A percentile compares a stretch with the other conserved stretches of the same genome.
These are phyloP conservation scores for Cajanus cajan DNA, from an alignment of 306 rosid genomes.

Conservation along the genomic window DNA sequence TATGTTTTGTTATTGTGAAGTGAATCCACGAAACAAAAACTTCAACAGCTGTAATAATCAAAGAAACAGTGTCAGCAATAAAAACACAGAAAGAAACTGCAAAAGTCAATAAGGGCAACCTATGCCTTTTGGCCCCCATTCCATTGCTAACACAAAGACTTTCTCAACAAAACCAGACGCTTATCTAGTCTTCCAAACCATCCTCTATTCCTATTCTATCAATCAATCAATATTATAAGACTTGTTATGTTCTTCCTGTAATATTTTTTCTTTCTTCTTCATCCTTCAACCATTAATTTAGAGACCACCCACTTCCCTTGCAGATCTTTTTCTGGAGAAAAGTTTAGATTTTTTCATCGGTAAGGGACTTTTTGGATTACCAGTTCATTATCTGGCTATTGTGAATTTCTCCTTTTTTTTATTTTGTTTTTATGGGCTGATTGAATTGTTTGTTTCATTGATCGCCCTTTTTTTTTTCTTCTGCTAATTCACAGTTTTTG, in stretches of 20 bases:
- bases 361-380: constrained; percentile 35
- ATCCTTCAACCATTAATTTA: neutral
- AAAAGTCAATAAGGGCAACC: constrained; percentile 68
- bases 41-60: constrained; percentile 46
- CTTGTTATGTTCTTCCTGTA: neutral
- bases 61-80: constrained; percentile 42
- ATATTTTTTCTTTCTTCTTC: neutral
- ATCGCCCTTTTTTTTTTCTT: constrained; percentile 23
- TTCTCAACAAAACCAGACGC: constrained; percentile 21
- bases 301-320: constrained; percentile 28
- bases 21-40: constrained; percentile 30
- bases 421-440: constrained; percentile 8
- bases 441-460: constrained; percentile 29
- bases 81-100: constrained; percentile 29
- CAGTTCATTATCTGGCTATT: constrained; percentile 23
- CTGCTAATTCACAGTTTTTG: constrained; percentile 29
- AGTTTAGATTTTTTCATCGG: constrained; percentile 45
- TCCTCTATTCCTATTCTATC: neutral
- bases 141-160: constrained; percentile 29
- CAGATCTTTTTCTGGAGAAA: constrained; percentile 39
- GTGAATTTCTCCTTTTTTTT: neutral
- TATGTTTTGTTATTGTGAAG: neutral
- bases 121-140: constrained; percentile 36
- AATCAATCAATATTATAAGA: neutral
- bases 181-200: constrained; percentile 23